Evolutionary conservation across 768 basidiomycete genomes (phyloP), one percentile per base, ranked within the genome.

Genomic region (Leccinellum luteum): DNA sequence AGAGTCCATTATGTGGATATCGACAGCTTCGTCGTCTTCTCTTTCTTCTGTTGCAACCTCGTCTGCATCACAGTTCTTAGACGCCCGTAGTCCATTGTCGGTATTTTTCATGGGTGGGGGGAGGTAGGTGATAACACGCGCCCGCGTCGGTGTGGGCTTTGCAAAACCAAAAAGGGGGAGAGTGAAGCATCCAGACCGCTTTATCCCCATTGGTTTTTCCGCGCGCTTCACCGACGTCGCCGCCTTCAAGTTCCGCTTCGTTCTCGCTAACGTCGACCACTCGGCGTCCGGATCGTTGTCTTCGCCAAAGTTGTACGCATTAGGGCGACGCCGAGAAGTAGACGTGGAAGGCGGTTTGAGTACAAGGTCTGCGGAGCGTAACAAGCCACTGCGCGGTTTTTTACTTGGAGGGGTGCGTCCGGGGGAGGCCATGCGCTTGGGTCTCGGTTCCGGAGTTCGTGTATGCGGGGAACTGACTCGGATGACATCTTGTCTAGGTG

Each of bases 41-140:
- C 30, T 30, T 25, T n/a, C 56, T 15, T 51, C 41, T 27, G 14
- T 27, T 47, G 15, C 25, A n/a, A 43, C 27, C 2, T 34, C 51
- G 31, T 52, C 23, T 6, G n/a, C 51, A 12, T 1, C n/a, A 9
- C 9, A 30, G 25, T 38, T 30, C 17, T 21, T 38, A 14, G 21
- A 17, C 5, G 51, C 25, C 0, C 10, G 34, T 3, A n/a, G 15
- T 54, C 34, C 34, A 25, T 15, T 6, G 10, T 41, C 35, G 27
- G 34, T 23, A 12, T 43, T 49, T 2, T 56, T 48, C 23, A 30
- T 48, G 28, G 67, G 69, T 4, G 70, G 70, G 1, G 70, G 70
- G 1, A 73, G 53, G 52, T 71, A 71, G 2, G 65, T 71, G 45
- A 73, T 66, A 8, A 73, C 63, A 4, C 70, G 70, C 0, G 21